Conservation (phyloP, 257 asterid species). For the Solanum etuberosum region DNA sequence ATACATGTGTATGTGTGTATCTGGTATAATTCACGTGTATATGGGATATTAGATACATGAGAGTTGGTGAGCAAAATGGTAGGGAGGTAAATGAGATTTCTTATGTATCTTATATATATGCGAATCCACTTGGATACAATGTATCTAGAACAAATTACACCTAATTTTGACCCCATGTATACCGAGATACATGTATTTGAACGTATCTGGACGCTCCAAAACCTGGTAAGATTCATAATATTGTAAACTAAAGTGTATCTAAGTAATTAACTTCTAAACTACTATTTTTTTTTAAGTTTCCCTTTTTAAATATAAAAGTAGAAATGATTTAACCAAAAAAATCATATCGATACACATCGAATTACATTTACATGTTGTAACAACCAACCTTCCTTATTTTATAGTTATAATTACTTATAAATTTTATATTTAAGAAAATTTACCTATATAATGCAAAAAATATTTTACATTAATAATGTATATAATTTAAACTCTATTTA, state of each 20-base stretch:
- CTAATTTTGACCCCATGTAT: too few relatives aligned
- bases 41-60: not conserved
- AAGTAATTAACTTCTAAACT: too few relatives aligned
- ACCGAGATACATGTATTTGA: not conserved
- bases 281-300: too few relatives aligned
- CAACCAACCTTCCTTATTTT: not conserved
- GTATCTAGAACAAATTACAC: not conserved
- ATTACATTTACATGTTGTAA: not conserved
- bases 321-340: too few relatives aligned
- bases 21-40: not conserved
- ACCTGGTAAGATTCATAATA: not conserved
- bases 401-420: not conserved
- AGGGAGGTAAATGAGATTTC: not conserved
- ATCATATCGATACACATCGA: too few relatives aligned
- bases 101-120: too few relatives aligned
- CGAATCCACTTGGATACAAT: too few relatives aligned
- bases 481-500: not conserved
- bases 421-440: too few relatives aligned
- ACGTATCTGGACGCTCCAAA: not conserved
- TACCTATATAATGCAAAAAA: not conserved
- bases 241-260: not conserved
- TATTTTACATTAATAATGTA: not conserved
- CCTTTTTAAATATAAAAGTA: too few relatives aligned
- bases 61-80: not conserved
- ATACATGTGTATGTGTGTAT: too few relatives aligned